Base-by-base conservation (phyloP, 2,329 filamentous ascomycete species). In the Curvularia sp. region DNA sequence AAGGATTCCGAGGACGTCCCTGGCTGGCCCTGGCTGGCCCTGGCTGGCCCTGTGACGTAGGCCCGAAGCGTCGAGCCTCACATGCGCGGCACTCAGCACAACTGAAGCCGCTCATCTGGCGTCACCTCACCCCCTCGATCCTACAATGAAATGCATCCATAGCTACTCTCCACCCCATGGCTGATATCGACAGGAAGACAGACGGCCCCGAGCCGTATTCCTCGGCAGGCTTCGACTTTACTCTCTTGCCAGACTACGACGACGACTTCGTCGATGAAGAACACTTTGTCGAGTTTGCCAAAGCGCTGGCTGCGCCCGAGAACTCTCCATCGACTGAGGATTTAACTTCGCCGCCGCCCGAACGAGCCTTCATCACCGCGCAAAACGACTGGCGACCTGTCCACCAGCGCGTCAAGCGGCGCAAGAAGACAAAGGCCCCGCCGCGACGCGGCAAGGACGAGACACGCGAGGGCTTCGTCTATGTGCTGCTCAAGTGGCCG, bases 341-440 rank as follows among this genome's bases (percentile, higher is more conserved):
- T 76, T 79, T 74, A 42, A 71, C 78, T 49, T 63, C 75, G 70
- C 60, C 81, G 67, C 63, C 81, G 79, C 73, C 79, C 71, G 59
- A 79, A 74, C 68, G 66, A 15, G 63, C 86, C 49, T 93, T 93
- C 74, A 92, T 98, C 69, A 91, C 92, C 3, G 94, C 95, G 39
- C 87, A 96, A 73, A 96, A 96, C 76, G 95, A 99, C 81, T 99
- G 95, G 95, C 89, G 91, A 15, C 95, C 95, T 0, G 87, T 98
- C 12, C 89, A 90, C 67, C 87, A 94, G 73, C 88, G 85, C 56
- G 83, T 93, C 21, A 81, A 82, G 57, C 74, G 76, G 59, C 70
- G 70, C 28, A 73, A 80, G 75, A 74, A 77, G 70, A 60, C 61
- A 53, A 69, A 69, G 47, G 66, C 72, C 41, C 70, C 75, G 61